Conservation (phyloP, 2,329 filamentous ascomycete species). For the Xylaria sp. region DNA sequence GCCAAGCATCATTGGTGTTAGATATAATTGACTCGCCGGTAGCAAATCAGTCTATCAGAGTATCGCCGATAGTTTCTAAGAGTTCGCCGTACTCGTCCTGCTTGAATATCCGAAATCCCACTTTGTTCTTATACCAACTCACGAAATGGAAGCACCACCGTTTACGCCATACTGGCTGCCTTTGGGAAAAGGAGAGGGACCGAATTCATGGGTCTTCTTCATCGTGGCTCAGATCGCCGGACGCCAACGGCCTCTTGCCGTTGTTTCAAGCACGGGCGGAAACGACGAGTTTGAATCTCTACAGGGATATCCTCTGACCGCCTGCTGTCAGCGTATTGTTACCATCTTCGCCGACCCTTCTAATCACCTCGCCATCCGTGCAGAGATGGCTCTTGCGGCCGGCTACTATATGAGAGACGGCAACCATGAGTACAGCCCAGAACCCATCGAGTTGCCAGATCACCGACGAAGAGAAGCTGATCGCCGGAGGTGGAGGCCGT, state of each 20-base stretch:
- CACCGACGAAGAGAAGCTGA: background rate
- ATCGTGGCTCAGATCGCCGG: slow-evolving; percentile 23
- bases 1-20: no score
- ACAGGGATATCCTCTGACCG: slow-evolving; percentile 26
- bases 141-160: no score
- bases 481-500: slow-evolving; percentile 15
- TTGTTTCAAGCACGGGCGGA: slow-evolving; percentile 24
- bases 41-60: no score
- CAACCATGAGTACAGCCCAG: background rate
- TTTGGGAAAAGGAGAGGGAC: slow-evolving; percentile 1
- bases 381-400: slow-evolving; percentile 27
- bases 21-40: no score
- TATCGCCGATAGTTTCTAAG: no score
- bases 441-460: slow-evolving; percentile 2
- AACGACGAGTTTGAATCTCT: slow-evolving; percentile 15
- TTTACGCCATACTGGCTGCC: slow-evolving; percentile 28
- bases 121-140: no score
- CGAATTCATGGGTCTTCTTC: slow-evolving; percentile 31
- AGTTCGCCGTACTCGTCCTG: no score
- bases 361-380: slow-evolving; percentile 27
- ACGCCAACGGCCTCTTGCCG: slow-evolving; percentile 23
- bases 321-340: slow-evolving; percentile 27
- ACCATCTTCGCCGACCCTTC: slow-evolving; percentile 31
- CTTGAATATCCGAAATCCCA: no score
- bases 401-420: slow-evolving; percentile 17